Percentiles rank a stretch among this genome's conserved stretches.
Conservation (phyloP, 371 early-diverging fungal species). For the Mortierella sp. region DNA sequence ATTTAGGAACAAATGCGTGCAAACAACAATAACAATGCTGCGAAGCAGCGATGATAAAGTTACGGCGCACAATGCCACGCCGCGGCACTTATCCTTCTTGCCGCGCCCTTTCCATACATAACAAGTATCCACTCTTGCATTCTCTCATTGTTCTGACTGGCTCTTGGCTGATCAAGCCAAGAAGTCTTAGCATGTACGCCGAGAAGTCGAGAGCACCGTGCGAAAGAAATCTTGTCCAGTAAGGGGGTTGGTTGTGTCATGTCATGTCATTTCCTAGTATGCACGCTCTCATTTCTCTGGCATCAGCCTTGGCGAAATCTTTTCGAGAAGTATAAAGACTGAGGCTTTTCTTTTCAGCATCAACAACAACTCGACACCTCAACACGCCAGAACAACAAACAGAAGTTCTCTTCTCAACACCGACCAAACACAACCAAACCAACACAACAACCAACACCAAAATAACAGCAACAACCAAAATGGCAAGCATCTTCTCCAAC, state of each 20-base stretch:
- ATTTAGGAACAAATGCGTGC: too few relatives aligned
- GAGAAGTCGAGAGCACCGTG: background rate
- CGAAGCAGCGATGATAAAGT: background rate
- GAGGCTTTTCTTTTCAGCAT: background rate
- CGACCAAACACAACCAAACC: background rate
- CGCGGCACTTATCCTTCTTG: too few relatives aligned
- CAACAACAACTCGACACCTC: background rate
- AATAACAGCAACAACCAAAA: background rate
- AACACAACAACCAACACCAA: background rate
- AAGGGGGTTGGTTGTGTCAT: background rate
- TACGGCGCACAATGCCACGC: too few relatives aligned
- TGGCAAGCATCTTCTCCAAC: slow-evolving; percentile 15
- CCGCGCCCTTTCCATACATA: background rate
- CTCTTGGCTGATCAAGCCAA: slow-evolving; percentile 15
- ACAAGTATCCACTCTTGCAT: background rate
- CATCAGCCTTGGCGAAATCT: background rate
- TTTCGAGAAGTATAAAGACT: background rate
- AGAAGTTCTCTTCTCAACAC: background rate
- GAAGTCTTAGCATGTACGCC: background rate
- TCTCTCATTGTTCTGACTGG: background rate
- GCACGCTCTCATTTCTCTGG: background rate
- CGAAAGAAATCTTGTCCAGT: background rate
- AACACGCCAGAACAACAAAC: background rate
- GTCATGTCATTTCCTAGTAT: background rate
- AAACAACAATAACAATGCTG: too few relatives aligned